Percentiles rank a stretch among this genome's conserved stretches.
phyloP scores from a whole-genome alignment of 495 filamentous ascomycete species.

The Annulohypoxylon maeteangense region DNA sequence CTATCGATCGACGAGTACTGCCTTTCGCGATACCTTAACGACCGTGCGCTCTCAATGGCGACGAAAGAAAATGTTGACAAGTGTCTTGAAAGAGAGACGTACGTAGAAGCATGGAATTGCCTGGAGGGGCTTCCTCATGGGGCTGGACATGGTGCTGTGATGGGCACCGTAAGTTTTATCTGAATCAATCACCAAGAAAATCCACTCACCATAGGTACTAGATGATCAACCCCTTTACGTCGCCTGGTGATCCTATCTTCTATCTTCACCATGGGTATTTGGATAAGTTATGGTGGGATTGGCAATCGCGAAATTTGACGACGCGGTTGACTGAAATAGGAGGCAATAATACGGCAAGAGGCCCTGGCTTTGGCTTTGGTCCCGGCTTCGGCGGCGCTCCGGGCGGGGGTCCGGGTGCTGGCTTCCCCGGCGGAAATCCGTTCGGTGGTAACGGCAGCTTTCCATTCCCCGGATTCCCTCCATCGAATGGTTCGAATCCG shows the following conservation, averaged over 20 bases:
- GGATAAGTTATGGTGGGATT: constrained; percentile 62
- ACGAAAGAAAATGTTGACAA: constrained; percentile 38
- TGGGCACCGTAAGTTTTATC: constrained; percentile 39
- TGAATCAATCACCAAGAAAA: background rate
- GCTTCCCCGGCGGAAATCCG: constrained; percentile 13
- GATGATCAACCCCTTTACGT: constrained; percentile 47
- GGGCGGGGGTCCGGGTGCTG: background rate
- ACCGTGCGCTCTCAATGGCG: constrained; percentile 36
- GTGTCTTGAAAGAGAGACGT: constrained; percentile 47
- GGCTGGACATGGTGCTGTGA: constrained; percentile 54
- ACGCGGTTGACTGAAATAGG: constrained; percentile 45
- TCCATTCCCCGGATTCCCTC: constrained; percentile 2
- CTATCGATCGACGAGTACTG: constrained; percentile 46
- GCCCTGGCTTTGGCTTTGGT: background rate
- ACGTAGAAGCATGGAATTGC: constrained; percentile 50
- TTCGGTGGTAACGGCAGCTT: constrained; percentile 16
- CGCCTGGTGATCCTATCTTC: constrained; percentile 61
- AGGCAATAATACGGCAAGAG: constrained; percentile 40
- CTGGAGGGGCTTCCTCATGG: constrained; percentile 53
- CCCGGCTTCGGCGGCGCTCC: background rate
- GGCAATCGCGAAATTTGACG: constrained; percentile 55
- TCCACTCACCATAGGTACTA: constrained; percentile 16
- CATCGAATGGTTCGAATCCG: constrained; percentile 18
- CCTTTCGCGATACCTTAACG: constrained; percentile 49
- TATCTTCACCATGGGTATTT: constrained; percentile 64